Conservation (phyloP, 805 yeast species). For the Yamadazyma endophytica region DNA sequence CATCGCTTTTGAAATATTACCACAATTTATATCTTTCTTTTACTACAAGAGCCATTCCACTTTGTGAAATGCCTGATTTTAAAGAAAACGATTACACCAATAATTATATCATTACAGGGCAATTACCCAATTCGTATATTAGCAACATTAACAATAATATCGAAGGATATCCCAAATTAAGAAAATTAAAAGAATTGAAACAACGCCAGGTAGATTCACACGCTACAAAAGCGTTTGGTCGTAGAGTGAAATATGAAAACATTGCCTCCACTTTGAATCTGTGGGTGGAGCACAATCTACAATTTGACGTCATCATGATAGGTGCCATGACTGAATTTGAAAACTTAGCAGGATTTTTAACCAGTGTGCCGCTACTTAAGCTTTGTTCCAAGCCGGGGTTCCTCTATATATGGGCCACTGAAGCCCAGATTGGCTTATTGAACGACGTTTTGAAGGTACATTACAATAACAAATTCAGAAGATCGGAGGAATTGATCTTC, state of each 20-base stretch:
- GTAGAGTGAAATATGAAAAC: conserved; percentile 46
- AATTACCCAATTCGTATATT: conserved; percentile 59
- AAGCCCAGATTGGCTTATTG: conserved; percentile 63
- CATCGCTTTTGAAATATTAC: too few species aligned
- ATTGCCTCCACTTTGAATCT: conserved; percentile 53
- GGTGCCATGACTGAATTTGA: conserved; percentile 80
- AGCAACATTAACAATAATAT: conserved; percentile 64
- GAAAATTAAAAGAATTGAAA: conserved; percentile 63
- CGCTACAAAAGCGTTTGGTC: conserved; percentile 65
- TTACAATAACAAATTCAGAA: conserved; percentile 65
- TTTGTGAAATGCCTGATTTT: too few species aligned
- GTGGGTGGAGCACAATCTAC: conserved; percentile 62
- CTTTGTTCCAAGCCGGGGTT: conserved; percentile 84
- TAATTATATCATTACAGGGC: conserved; percentile 59
- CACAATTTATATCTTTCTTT: too few species aligned
- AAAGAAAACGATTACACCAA: conserved; percentile 75
- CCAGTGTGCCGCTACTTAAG: conserved; percentile 64
- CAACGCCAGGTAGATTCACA: conserved; percentile 49
- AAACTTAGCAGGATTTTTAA: conserved; percentile 56
- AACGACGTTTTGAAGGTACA: conserved; percentile 47
- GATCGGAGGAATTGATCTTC: conserved; percentile 86
- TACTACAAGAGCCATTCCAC: background rate
- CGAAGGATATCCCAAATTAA: conserved; percentile 84
- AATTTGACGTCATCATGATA: conserved; percentile 88
- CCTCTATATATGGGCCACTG: conserved; percentile 82